These are phyloP conservation scores for Cercospora brassicicola DNA, from an alignment of 2,329 filamentous ascomycete species.

Conservation along the genomic window DNA sequence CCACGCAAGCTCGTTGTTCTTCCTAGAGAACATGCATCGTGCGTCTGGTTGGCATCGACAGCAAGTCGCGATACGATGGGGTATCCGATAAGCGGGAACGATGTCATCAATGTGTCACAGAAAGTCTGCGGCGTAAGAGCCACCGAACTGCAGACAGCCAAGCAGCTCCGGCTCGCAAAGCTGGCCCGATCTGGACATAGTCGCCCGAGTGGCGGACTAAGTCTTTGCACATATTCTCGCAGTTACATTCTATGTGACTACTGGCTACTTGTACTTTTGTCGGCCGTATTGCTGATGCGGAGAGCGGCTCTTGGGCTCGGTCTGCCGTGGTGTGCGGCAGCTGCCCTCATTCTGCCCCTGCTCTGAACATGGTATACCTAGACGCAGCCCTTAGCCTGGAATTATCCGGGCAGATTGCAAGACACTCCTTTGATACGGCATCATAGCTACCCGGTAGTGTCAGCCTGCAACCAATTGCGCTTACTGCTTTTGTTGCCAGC, in stretches of 20 bases:
- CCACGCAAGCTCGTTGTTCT: not conserved
- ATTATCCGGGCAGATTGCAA: not conserved
- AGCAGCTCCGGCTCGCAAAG: slow-evolving; percentile 4
- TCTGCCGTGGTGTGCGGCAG: not conserved
- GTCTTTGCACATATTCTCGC: not conserved
- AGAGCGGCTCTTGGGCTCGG: not conserved
- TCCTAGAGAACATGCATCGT: not conserved
- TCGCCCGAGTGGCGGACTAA: slow-evolving; percentile 9
- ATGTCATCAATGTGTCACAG: slow-evolving; percentile 3
- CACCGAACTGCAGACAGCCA: not conserved
- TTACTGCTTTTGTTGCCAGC: slow-evolving; percentile 3
- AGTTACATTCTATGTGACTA: not conserved
- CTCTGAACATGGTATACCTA: not conserved
- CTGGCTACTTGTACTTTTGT: not conserved
- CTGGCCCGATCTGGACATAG: not conserved
- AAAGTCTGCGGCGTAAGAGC: not conserved
- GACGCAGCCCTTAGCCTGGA: not conserved
- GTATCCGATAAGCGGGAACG: not conserved
- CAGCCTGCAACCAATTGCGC: not conserved
- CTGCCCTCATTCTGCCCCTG: not conserved
- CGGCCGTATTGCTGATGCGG: not conserved
- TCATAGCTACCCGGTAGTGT: not conserved
- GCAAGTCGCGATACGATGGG: not conserved
- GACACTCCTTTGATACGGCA: not conserved
- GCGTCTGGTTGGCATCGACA: slow-evolving; percentile 2